A percentile compares a stretch with the other conserved stretches of the same genome.
phyloP scores from a whole-genome alignment of 495 filamentous ascomycete species.

The Chlorociboria aeruginascens region DNA sequence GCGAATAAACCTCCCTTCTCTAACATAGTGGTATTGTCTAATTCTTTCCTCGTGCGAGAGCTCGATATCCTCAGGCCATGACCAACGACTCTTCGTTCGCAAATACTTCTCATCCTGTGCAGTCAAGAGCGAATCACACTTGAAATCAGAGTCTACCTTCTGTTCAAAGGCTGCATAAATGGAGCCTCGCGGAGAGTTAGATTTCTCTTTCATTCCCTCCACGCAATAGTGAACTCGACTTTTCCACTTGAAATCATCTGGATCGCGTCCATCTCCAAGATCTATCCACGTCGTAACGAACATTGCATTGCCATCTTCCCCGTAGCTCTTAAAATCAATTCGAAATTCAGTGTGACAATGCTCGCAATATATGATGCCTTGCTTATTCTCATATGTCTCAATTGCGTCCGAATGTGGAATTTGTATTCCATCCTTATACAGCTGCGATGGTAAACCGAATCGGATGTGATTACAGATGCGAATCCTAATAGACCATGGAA shows the following conservation, averaged over 20 bases:
- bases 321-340: conserved; percentile 9
- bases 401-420: conserved; percentile 4
- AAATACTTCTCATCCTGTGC: conserved; percentile 7
- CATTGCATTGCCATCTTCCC: conserved; percentile 5
- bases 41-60: neutral
- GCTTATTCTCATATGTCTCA: conserved; percentile 4
- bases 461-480: conserved; percentile 5
- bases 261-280: conserved; percentile 5
- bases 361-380: conserved; percentile 8
- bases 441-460: neutral
- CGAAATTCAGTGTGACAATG: conserved; percentile 10
- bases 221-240: conserved; percentile 1
- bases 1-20: neutral
- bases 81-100: conserved; percentile 6
- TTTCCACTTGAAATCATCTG: conserved; percentile 1
- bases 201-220: neutral
- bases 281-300: conserved; percentile 12
- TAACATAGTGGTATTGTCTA: neutral
- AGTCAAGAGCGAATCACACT: conserved; percentile 8
- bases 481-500: neutral
- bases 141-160: conserved; percentile 4
- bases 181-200: conserved; percentile 5
- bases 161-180: conserved; percentile 11
- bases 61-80: conserved; percentile 4
- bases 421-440: conserved; percentile 6